Percentiles rank a stretch among this genome's conserved stretches.
Conservation (phyloP, 164 flowering plant species). For the Aristolochia contorta region DNA sequence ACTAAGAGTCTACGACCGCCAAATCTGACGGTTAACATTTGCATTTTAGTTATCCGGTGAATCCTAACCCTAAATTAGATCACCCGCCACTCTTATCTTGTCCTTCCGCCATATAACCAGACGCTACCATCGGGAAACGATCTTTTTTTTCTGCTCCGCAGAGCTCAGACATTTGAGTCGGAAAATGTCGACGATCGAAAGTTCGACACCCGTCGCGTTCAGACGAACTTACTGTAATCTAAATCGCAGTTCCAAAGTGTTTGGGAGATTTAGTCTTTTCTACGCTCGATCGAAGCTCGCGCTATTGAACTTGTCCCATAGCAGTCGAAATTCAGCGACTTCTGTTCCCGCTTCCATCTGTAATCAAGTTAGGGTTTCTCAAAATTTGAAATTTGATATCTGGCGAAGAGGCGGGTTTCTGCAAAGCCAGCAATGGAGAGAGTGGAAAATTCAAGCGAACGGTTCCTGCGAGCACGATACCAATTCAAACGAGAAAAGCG, state of each 20-base stretch:
- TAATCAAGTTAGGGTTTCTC: slow-evolving; percentile 15
- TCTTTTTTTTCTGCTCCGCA: too few relatives aligned
- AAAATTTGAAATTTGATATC: slow-evolving; percentile 17
- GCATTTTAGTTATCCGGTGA: too few relatives aligned
- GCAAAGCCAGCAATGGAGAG: slow-evolving; percentile 13
- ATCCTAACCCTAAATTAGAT: too few relatives aligned
- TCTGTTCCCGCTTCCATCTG: slow-evolving; percentile 7
- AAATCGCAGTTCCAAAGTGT: neutral
- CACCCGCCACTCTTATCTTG: too few relatives aligned
- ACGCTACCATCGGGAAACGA: too few relatives aligned
- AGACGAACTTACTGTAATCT: too few relatives aligned
- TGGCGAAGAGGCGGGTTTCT: slow-evolving; percentile 17
- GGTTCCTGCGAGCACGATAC: slow-evolving; percentile 45
- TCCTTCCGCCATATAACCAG: too few relatives aligned
- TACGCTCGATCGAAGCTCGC: slow-evolving; percentile 23
- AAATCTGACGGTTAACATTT: too few relatives aligned
- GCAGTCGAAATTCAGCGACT: slow-evolving; percentile 13
- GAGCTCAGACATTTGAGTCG: too few relatives aligned
- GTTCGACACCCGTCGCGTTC: too few relatives aligned
- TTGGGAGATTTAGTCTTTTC: slow-evolving; percentile 7
- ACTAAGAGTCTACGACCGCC: too few relatives aligned
- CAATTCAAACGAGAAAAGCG: slow-evolving; percentile 41
- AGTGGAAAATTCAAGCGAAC: slow-evolving; percentile 26
- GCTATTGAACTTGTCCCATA: slow-evolving; percentile 13
- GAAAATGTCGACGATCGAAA: too few relatives aligned